These are phyloP conservation scores for Boletus sensibilis DNA, from an alignment of 768 basidiomycete genomes.

Conservation along the genomic window DNA sequence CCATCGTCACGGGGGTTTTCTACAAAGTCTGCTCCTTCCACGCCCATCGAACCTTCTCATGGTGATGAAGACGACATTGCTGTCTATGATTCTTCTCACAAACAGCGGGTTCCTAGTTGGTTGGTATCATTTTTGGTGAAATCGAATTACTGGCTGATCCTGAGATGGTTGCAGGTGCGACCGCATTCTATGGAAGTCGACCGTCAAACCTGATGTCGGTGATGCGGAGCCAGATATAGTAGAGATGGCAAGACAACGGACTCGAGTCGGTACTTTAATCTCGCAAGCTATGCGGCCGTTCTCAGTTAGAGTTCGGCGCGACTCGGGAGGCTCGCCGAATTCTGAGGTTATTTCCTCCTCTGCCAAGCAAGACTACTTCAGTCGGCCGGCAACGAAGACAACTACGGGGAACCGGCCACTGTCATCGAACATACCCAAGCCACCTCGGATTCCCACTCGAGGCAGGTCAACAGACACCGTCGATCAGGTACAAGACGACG, in stretches of 20 bases:
- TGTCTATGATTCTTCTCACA: conserved; percentile 78
- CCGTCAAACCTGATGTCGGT: conserved; percentile 48
- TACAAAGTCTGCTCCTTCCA: conserved; percentile 29
- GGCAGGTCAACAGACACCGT: conserved; percentile 32
- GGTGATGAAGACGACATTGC: conserved; percentile 49
- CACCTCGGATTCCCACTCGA: conserved; percentile 16
- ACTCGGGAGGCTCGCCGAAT: conserved; percentile 35
- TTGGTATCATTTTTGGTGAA: conserved; percentile 33
- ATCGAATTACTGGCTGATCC: conserved; percentile 1
- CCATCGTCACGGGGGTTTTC: conserved; percentile 31
- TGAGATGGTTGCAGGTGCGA: conserved; percentile 60
- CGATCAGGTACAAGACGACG: conserved; percentile 7
- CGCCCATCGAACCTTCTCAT: conserved; percentile 38
- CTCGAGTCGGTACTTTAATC: conserved; percentile 53
- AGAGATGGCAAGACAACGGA: conserved; percentile 37
- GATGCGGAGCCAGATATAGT: conserved; percentile 39
- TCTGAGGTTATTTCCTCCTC: conserved; percentile 21
- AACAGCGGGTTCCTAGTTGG: conserved; percentile 85
- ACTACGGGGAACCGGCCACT: conserved; percentile 16
- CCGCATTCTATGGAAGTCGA: conserved; percentile 80
- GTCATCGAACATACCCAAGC: conserved; percentile 22
- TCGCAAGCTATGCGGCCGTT: conserved; percentile 52
- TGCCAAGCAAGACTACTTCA: conserved; percentile 24
- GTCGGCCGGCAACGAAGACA: conserved; percentile 17
- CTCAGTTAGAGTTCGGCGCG: conserved; percentile 38